Conservation (phyloP, 1,284 basidiomycete species). For the Ustilago tritici region DNA sequence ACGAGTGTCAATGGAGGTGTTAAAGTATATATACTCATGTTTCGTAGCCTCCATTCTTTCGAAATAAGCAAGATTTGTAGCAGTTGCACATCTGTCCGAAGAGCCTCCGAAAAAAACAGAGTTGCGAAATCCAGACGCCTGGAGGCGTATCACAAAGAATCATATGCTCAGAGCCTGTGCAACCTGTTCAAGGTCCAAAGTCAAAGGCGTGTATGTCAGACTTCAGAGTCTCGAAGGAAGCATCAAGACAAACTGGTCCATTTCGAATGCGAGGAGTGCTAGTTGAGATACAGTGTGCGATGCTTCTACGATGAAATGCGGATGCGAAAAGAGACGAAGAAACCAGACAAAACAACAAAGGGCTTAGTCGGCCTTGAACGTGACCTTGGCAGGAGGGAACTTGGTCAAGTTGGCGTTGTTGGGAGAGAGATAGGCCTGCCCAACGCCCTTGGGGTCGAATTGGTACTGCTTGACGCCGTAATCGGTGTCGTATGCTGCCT, state of each 20-base stretch:
- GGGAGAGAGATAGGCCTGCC: constrained; percentile 4
- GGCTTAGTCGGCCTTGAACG: constrained; percentile 10
- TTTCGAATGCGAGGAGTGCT: background rate
- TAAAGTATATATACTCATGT: no score
- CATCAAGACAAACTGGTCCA: background rate
- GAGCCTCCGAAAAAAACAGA: no score
- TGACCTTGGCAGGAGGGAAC: constrained; percentile 31
- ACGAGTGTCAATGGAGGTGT: no score
- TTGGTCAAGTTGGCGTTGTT: constrained; percentile 25
- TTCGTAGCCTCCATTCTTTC: no score
- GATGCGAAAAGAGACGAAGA: background rate
- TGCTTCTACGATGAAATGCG: background rate
- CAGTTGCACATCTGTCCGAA: no score
- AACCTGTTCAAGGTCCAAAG: no score
- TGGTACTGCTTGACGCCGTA: constrained; percentile 29
- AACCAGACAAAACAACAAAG: background rate
- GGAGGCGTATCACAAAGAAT: no score
- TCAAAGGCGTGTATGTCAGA: no score
- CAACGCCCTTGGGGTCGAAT: constrained; percentile 18
- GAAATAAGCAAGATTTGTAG: no score
- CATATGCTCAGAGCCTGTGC: no score
- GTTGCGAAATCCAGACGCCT: no score
- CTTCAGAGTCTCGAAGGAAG: background rate
- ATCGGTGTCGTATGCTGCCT: constrained; percentile 23
- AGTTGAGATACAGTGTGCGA: background rate